Conservation (phyloP, 2,329 filamentous ascomycete genomes). For the Alternaria arbusti region DNA sequence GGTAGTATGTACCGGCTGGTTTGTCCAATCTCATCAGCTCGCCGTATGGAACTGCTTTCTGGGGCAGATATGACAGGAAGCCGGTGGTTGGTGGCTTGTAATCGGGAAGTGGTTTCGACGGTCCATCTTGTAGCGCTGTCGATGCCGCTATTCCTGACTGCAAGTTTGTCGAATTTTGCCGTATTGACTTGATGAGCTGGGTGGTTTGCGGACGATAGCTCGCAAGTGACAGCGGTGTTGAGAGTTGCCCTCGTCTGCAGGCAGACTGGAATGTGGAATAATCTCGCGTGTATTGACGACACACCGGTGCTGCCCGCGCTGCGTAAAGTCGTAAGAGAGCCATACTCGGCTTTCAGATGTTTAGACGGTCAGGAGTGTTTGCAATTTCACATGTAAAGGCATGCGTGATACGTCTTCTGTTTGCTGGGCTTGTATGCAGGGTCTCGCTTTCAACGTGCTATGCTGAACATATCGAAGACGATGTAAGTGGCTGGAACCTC, state of each 20-base stretch:
- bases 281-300: neutral
- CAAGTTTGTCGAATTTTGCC: neutral
- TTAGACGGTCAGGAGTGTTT: neutral
- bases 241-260: neutral
- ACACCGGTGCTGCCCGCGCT: neutral
- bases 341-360: neutral
- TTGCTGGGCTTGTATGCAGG: neutral
- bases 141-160: slow-evolving; percentile 22
- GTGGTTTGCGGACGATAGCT: slow-evolving; percentile 8
- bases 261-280: neutral
- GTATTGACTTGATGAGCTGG: slow-evolving; percentile 10
- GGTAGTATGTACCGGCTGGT: slow-evolving; percentile 80
- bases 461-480: neutral
- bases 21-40: slow-evolving; percentile 84
- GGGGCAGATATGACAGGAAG: slow-evolving; percentile 71
- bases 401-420: neutral
- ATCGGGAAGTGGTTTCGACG: slow-evolving; percentile 22
- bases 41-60: slow-evolving; percentile 77
- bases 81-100: slow-evolving; percentile 76
- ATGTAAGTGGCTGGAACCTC: neutral
- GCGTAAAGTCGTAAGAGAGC: neutral
- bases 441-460: neutral
- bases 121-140: slow-evolving; percentile 12
- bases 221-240: neutral
- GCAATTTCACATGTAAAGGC: neutral